Base-by-base conservation (phyloP, 2,329 filamentous ascomycete genomes). In the Neopestalotiopsis clavispora region DNA sequence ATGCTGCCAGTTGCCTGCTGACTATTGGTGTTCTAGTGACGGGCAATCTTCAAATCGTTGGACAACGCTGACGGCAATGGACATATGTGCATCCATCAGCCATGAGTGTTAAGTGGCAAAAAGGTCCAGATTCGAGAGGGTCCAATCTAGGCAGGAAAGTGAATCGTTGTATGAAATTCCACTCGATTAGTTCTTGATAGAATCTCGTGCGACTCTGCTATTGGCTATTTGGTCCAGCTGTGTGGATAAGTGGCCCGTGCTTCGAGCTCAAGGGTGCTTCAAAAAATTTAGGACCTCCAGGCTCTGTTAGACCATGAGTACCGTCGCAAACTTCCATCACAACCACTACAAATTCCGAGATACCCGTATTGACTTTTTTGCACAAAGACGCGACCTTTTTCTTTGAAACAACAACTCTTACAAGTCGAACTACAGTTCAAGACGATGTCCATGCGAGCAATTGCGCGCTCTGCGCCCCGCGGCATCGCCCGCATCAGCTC, bases 391-490 rank as follows among this genome's bases (percentile, higher is more conserved):
- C 57, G 14, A 66, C 23, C 28, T 10, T 32, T 68, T 62, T 38
- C 12, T n/a, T 56, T 32, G 30, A 7, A 56, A 42, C 20, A 59
- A 23, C 17, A 5, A 17, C 34, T n/a, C 5, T 12, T n/a, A 62
- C 59, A 62, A 20, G 14, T 20, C 63, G 38, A 13, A 59, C 45
- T 10, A 5, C 40, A 23, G 62, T 17, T 49, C 80, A 87, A 76
- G 73, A 94, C 94, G 92, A 84, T 94, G 78, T 91, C 91, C 73
- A 83, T 93, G 73, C 87, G 92, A 79, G 83, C 86, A 70, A 78
- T 92, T 72, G 85, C 88, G 77, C 91, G 92, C 79, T 87, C 90
- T 64, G 88, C 90, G 78, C 91, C 92, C 75, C 89, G 91, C 78
- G 84, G 86, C 69, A 75, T 91, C 67, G 83, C 87, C 74, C 88